A percentile compares a stretch with the other conserved stretches of the same genome.
Conservation (phyloP, 2,329 filamentous ascomycete genomes). For the Penicillium sclerotiorum region DNA sequence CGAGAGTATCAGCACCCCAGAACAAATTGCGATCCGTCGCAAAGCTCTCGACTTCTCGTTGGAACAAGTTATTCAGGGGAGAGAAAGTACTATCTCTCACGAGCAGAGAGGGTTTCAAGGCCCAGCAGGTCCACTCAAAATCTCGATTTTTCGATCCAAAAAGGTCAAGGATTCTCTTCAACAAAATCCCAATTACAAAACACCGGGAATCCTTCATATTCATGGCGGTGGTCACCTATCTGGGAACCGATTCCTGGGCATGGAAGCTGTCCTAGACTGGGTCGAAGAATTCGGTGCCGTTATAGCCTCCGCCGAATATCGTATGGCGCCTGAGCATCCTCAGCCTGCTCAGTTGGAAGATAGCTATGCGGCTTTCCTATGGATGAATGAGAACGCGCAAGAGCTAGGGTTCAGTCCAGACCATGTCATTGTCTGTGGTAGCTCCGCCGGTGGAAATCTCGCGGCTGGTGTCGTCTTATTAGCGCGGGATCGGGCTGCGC, state of each 20-base stretch:
- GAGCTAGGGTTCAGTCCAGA: conserved; percentile 61
- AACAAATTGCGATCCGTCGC: conserved; percentile 5
- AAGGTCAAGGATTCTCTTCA: background rate
- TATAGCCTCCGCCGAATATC: conserved; percentile 67
- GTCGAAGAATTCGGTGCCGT: conserved; percentile 57
- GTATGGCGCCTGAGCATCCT: conserved; percentile 66
- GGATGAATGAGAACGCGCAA: conserved; percentile 58
- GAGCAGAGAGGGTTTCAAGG: conserved; percentile 1
- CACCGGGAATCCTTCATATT: conserved; percentile 64
- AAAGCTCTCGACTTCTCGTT: background rate
- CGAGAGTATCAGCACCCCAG: conserved; percentile 2
- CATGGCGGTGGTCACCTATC: conserved; percentile 70
- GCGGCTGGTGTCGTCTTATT: conserved; percentile 26
- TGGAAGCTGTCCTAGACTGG: conserved; percentile 61
- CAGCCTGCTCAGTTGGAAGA: conserved; percentile 69
- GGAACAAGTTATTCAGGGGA: conserved; percentile 1
- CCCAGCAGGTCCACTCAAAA: background rate
- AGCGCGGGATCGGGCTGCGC: conserved; percentile 19
- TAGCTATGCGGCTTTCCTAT: conserved; percentile 65
- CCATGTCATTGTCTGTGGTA: conserved; percentile 63
- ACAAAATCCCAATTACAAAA: background rate
- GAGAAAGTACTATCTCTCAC: conserved; percentile 1
- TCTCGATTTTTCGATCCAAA: conserved; percentile 4
- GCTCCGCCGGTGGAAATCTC: conserved; percentile 62
- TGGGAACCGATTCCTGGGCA: conserved; percentile 65